Base-by-base conservation (phyloP, 495 filamentous ascomycete genomes). In the Amorphotheca resinae region DNA sequence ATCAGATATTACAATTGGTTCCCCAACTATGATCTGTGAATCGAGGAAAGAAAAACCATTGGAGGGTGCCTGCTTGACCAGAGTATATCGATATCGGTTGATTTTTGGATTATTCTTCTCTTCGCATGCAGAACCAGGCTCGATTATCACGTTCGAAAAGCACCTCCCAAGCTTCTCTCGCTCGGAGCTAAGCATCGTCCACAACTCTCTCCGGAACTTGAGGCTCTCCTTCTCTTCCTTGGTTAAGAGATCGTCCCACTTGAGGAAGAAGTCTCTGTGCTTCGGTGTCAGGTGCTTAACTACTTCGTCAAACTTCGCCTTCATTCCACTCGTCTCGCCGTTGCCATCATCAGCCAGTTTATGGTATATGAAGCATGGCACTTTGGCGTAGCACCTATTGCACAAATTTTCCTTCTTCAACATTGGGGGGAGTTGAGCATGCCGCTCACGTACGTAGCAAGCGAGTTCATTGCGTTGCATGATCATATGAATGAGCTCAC, bases 1-100 rank as follows among this genome's bases (percentile, higher is more conserved):
- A 45, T 95, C 91, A 1, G 91, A 96, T n/a, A 98, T 72, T 22
- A 98, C 89, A 33, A 95, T 80, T 1, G 91, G 89, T 55, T 98
- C 91, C 25, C 89, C 88, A 18, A 83, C 66, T 2, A 68, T 76
- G n/a, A 98, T 73, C 53, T 95, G 87, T 1, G 89, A 95, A 51
- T 96, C 89, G 0, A 80, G 55, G 56, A 96, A 96, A 1, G 84
- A 91, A 52, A 87, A 85, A 0, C 63, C 64, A 0, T 76, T 50
- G 3, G 56, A 43, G 1, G 68, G 49, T 17, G 73, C 69, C 18
- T 67, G 72, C 56, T 91, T 93, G 54, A 79, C 52, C 35, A 98
- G 82, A 0, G 71, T 84, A 59, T 98, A 98, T 11, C 67, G 69
- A 53, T 80, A 98, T 20, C 86, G 80, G 61, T 95, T 95, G 60